phyloP scores from a whole-genome alignment of 1,284 basidiomycete genomes.

The Neotropicomus parvogracilis region DNA sequence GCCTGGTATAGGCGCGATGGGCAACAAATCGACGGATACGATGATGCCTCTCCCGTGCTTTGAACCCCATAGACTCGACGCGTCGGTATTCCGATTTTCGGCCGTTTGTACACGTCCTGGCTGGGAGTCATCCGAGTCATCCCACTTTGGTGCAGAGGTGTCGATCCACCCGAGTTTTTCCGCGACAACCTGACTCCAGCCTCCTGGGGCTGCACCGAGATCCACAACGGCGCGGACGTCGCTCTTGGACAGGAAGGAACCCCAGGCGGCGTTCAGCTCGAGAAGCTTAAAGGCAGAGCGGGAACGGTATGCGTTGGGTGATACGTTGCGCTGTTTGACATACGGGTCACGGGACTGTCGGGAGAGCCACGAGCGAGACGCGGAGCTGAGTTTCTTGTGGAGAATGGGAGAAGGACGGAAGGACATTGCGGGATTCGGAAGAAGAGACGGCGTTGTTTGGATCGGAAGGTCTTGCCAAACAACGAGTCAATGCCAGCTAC shows the following conservation, averaged over 20 bases:
- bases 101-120: not conserved
- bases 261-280: slow-evolving; percentile 58
- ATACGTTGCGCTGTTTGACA: slow-evolving; percentile 53
- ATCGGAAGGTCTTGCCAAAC: slow-evolving; percentile 21
- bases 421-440: slow-evolving; percentile 17
- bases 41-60: slow-evolving; percentile 48
- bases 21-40: slow-evolving; percentile 72
- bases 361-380: slow-evolving; percentile 55
- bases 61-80: slow-evolving; percentile 4
- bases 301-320: slow-evolving; percentile 57
- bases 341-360: slow-evolving; percentile 67
- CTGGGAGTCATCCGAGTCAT: not conserved
- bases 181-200: slow-evolving; percentile 83
- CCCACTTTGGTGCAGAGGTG: not conserved
- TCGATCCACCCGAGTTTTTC: slow-evolving; percentile 48
- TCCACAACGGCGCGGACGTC: slow-evolving; percentile 68
- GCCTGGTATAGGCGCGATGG: slow-evolving; percentile 63
- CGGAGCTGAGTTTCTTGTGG: slow-evolving; percentile 33
- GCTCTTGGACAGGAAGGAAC: slow-evolving; percentile 47
- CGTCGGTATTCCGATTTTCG: not conserved
- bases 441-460: slow-evolving; percentile 17
- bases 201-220: slow-evolving; percentile 83
- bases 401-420: slow-evolving; percentile 32
- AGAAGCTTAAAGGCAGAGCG: slow-evolving; percentile 85
- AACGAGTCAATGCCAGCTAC: slow-evolving; percentile 20